These are phyloP conservation scores for Datura wrightii DNA, from an alignment of 257 asterid genomes.

Conservation along the genomic window DNA sequence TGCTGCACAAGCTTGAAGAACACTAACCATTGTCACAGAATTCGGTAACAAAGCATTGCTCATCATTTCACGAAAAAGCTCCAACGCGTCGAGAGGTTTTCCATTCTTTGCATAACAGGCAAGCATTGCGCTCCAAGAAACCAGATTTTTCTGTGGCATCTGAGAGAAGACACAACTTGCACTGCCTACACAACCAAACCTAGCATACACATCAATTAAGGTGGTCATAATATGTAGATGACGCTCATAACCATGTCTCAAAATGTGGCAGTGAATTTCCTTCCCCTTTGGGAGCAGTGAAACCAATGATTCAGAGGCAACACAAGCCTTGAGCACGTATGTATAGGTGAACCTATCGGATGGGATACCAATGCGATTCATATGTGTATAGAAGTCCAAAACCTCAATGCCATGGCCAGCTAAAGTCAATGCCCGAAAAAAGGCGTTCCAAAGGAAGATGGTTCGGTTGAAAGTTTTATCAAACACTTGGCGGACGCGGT, in stretches of 20 bases:
- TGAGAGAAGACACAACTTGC: slow-evolving; percentile 60
- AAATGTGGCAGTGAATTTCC: slow-evolving; percentile 78
- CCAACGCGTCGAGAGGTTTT: slow-evolving; percentile 68
- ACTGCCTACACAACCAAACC: slow-evolving; percentile 61
- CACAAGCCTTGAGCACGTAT: slow-evolving; percentile 86
- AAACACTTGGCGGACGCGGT: slow-evolving; percentile 78
- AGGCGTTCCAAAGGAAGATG: slow-evolving; percentile 78
- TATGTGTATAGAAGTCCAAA: slow-evolving; percentile 56
- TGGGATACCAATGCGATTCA: slow-evolving; percentile 63
- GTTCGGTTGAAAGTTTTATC: slow-evolving; percentile 61
- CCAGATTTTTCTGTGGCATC: slow-evolving; percentile 76
- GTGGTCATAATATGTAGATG: slow-evolving; percentile 88
- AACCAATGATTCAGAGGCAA: slow-evolving; percentile 52
- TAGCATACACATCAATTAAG: slow-evolving; percentile 79
- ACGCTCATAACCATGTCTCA: slow-evolving; percentile 76
- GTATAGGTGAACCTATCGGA: slow-evolving; percentile 94
- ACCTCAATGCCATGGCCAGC: slow-evolving; percentile 79
- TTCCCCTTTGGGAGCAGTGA: slow-evolving; percentile 49
- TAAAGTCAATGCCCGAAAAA: slow-evolving; percentile 73
- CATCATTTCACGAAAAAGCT: slow-evolving; percentile 72
- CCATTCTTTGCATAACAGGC: slow-evolving; percentile 78
- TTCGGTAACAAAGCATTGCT: slow-evolving; percentile 65
- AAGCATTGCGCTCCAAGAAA: slow-evolving; percentile 94
- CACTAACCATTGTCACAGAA: slow-evolving; percentile 94
- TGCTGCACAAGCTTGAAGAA: slow-evolving; percentile 85